Evolutionary conservation across 768 basidiomycete genomes (phyloP), one percentile per base, ranked within the genome.

Genomic region (Boletellus emodensis): DNA sequence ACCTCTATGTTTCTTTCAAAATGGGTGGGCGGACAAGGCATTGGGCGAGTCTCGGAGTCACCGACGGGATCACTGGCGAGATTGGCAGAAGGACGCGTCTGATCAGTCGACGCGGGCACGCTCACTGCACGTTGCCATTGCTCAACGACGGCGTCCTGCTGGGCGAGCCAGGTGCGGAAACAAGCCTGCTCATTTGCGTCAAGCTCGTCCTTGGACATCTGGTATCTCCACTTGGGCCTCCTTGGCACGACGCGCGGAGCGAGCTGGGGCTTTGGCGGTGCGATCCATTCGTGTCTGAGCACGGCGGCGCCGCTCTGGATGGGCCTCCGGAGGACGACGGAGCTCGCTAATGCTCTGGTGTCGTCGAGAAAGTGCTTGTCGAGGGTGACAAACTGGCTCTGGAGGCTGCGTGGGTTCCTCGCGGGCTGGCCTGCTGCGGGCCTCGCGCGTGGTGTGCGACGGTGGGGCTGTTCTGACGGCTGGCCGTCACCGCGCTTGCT

Each of bases 1-100:
- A 96, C 93, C 63, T 96, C 90, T 40, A 96, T 61, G 65, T 97
- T 96, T 37, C 89, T 79, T 68, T 96, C 94, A 65, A 83, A 96
- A 67, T 85, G 84, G 1, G 87, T 84, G 2, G 87, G 83, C 4
- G 89, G 86, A 39, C 72, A 70, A 10, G 82, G 83, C 77, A 84
- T 73, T 12, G 30, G 44, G 4, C 34, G 44, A n/a, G 52, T 52
- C 33, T 55, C 56, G 43, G 58, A 65, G 39, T 53, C 56, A 14
- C 32, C 47, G 41, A 49, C 18, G 48, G 9, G 13, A 41, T 43
- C 35, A 40, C 30, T 11, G 6, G 38, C 15, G 24, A 33, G 45
- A 52, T 53, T 53, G 5, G 40, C 38, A 32, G 39, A 10, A n/a
- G 41, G 18, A 48, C 13, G 32, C 5, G 52, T 43, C 48, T 42